Base-by-base conservation (phyloP, 225 moss, liverwort and hornwort genomes). In the Bryum argenteum region DNA sequence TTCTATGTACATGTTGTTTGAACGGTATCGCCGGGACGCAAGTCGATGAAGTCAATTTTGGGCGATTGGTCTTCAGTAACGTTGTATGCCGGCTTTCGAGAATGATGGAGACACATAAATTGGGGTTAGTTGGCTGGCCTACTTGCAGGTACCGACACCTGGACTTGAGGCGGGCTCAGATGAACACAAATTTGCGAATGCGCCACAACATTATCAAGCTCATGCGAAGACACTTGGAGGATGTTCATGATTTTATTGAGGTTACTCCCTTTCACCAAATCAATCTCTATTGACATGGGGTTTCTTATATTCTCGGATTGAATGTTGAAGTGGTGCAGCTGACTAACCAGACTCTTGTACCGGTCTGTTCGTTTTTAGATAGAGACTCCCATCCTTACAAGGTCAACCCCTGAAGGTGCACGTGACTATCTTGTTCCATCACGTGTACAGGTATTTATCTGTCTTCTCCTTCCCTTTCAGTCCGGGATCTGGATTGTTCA, bases 371-470 rank as follows among this genome's bases (percentile, higher is more conserved):
- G 23, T 77, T 23, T 82, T 18, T 89, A 97, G 97, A 94, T 98
- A 79, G 98, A 98, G 81, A 98, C 98, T 64, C 98, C 98, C 26
- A 87, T 98, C 66, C 79, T 98, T 53, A 94, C 98, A 64, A 89
- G 89, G 67, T 98, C 98, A 38, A 98, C 94, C 37, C 98, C 98
- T 67, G 98, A 98, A 91, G 98, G 94, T 65, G 98, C 98, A 33
- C 92, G 98, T 69, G 98, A 98, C 79, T 98, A 94, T 72, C 98
- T 98, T 69, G 98, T 98, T 52, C 98, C 98, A 54, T 98, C 98
- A 26, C 89, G 98, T 42, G 88, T 91, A 19, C 93, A 93, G 89
- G 93, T 96, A 66, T 9, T 40, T 44, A 69, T 37, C 19, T 55
- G 19, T 69, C 61, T 41, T 66, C 40, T 16, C 18, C 54, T 51